Evolutionary conservation across 2,329 filamentous ascomycete genomes (phyloP).

Genomic region (Penicillium polonicum): DNA sequence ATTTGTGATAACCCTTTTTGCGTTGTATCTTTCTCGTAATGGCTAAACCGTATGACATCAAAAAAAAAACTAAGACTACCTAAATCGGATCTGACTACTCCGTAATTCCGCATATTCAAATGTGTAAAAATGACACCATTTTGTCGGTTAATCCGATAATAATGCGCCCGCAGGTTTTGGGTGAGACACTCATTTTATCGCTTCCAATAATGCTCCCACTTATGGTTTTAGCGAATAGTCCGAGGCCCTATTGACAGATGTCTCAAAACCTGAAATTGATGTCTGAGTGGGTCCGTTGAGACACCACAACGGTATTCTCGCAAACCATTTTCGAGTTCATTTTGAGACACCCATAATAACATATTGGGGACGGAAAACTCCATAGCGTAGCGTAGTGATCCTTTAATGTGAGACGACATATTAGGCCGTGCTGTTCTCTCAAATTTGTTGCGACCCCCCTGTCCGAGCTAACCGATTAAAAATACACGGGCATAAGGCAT

Average conservation of each 20-base stretch:
- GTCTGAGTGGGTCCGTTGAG: slow-evolving; percentile 1
- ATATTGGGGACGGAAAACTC: neutral
- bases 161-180: neutral
- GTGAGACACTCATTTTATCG: slow-evolving; percentile 4
- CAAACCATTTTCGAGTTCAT: neutral
- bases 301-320: neutral
- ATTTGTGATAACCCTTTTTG: neutral
- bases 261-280: slow-evolving; percentile 4
- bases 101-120: neutral
- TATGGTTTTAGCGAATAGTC: neutral
- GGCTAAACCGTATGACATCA: too few relatives aligned
- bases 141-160: neutral
- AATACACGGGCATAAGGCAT: neutral
- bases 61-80: neutral
- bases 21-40: neutral
- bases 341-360: neutral
- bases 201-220: neutral
- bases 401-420: too few relatives aligned
- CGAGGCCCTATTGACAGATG: neutral
- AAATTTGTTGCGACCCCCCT: neutral
- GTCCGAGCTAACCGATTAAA: neutral
- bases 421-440: neutral
- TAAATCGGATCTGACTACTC: neutral
- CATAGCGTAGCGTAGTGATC: neutral
- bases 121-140: neutral